Percentiles rank a stretch among this genome's conserved stretches.
Evolutionary conservation across 2,329 filamentous ascomycete genomes (phyloP).

Genomic region (Phyllosticta citrichinensis): DNA sequence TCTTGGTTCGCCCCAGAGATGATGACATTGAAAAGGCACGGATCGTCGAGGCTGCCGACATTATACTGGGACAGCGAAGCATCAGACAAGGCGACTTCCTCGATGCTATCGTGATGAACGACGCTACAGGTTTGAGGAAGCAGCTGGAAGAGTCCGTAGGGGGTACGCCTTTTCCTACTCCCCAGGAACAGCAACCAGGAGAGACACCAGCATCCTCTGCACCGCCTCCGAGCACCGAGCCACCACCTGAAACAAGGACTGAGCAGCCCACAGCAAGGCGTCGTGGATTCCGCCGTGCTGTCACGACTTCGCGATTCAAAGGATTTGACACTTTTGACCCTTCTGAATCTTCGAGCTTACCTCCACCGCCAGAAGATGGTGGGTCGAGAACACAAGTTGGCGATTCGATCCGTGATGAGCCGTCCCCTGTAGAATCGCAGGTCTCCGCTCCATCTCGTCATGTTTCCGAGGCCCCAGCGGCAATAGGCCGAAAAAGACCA

Average conservation of each 20-base stretch:
- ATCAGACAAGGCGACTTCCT: slow-evolving; percentile 88
- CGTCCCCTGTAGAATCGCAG: slow-evolving; percentile 1
- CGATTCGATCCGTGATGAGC: slow-evolving; percentile 19
- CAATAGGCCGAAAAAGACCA: slow-evolving; percentile 2
- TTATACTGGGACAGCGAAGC: slow-evolving; percentile 62
- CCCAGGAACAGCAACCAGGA: neutral
- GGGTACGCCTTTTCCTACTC: neutral
- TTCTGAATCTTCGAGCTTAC: neutral
- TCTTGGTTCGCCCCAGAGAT: slow-evolving; percentile 62
- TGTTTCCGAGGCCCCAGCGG: neutral
- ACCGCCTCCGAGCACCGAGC: neutral
- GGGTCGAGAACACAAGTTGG: neutral
- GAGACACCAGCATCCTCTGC: neutral
- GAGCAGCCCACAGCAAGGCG: neutral
- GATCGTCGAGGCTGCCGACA: neutral
- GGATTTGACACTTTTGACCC: slow-evolving; percentile 57
- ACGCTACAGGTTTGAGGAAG: slow-evolving; percentile 61
- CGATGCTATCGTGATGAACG: slow-evolving; percentile 74
- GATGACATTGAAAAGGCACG: slow-evolving; percentile 50
- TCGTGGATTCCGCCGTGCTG: slow-evolving; percentile 15
- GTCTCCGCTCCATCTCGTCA: neutral
- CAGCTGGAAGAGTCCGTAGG: slow-evolving; percentile 40
- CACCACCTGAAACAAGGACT: neutral
- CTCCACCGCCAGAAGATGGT: neutral
- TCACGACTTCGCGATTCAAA: slow-evolving; percentile 50